Conservation (phyloP, 345 rosid genomes). For the Pugionium cornutum region DNA sequence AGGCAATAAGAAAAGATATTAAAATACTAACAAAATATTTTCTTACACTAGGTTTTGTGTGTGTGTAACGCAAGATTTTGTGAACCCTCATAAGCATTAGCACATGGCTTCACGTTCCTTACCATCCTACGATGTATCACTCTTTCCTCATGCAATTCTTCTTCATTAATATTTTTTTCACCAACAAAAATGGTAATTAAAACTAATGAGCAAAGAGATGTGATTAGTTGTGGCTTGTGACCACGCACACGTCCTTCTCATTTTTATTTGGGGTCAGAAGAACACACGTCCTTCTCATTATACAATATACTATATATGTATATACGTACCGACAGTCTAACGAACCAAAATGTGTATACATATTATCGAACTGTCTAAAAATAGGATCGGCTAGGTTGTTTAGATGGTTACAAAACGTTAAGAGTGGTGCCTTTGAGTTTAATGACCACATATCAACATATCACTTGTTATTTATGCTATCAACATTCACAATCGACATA, state of each 20-base stretch:
- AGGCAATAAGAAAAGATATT: too few species aligned
- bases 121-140: slow-evolving; percentile 11
- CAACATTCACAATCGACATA: slow-evolving; percentile 19
- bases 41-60: too few species aligned
- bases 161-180: not conserved
- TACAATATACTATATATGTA: slow-evolving; percentile 10
- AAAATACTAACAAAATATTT: too few species aligned
- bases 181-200: not conserved
- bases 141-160: slow-evolving; percentile 6
- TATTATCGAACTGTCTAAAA: slow-evolving; percentile 15
- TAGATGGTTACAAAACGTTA: not conserved
- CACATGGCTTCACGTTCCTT: slow-evolving; percentile 23
- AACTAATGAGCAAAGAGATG: not conserved
- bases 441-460: slow-evolving; percentile 24
- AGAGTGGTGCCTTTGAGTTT: slow-evolving; percentile 21
- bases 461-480: slow-evolving; percentile 22
- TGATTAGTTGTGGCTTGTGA: slow-evolving; percentile 19
- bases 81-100: slow-evolving; percentile 8
- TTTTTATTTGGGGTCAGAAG: too few species aligned
- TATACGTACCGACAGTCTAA: not conserved
- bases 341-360: slow-evolving; percentile 9
- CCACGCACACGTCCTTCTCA: slow-evolving; percentile 20
- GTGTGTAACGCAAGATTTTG: slow-evolving; percentile 12
- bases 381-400: slow-evolving; percentile 18
- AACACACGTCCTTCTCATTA: slow-evolving; percentile 19